A percentile compares a stretch with the other conserved stretches of the same genome.
phyloP scores from a whole-genome alignment of 176 grass and related monocot species.

The Typha latifolia region DNA sequence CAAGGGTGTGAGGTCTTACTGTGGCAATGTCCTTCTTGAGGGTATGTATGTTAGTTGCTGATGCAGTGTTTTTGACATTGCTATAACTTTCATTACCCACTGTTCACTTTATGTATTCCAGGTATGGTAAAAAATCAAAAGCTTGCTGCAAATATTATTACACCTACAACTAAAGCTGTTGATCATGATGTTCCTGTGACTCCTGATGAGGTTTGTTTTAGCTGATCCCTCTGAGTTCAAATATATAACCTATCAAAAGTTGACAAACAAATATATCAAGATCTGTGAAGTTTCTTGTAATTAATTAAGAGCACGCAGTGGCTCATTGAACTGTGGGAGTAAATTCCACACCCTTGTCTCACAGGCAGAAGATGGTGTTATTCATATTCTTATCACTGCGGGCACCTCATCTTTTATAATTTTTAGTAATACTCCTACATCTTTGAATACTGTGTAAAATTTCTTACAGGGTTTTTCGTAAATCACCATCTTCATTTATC shows the following conservation, averaged over 20 bases:
- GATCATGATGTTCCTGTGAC: constrained; percentile 87
- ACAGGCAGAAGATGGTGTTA: no score
- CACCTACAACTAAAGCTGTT: constrained; percentile 85
- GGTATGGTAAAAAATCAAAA: constrained; percentile 92
- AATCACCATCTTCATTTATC: no score
- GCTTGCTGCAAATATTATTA: constrained; percentile 66
- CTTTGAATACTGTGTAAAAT: no score
- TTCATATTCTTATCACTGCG: no score
- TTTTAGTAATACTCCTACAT: no score
- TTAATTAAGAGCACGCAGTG: no score
- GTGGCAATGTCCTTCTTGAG: constrained; percentile 74
- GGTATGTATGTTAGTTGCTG: constrained; percentile 26
- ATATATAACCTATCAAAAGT: neutral
- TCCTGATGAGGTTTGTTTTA: constrained; percentile 56
- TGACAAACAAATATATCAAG: no score
- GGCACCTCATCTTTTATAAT: no score
- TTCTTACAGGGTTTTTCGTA: no score
- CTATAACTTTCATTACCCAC: neutral
- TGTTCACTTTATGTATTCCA: constrained; percentile 5
- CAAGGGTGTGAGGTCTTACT: constrained; percentile 80
- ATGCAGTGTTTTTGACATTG: neutral
- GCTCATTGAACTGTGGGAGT: no score
- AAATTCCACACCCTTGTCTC: no score
- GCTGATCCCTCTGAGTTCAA: neutral
- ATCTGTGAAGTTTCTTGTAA: no score